These are phyloP conservation scores for Trichoderma asperellum DNA, from an alignment of 2,329 filamentous ascomycete species.

Conservation along the genomic window DNA sequence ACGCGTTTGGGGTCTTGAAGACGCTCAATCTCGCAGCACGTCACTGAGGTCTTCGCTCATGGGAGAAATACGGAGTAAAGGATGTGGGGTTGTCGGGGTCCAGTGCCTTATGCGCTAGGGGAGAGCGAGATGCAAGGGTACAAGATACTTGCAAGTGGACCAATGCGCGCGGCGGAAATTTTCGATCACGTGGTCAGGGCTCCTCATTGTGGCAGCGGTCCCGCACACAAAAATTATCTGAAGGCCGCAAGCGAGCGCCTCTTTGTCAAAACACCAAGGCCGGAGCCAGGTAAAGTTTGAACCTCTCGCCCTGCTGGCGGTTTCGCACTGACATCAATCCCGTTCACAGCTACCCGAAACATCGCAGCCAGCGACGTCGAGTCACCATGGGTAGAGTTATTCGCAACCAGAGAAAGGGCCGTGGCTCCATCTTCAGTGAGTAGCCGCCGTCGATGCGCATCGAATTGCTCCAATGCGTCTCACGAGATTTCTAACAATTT, in stretches of 20 bases:
- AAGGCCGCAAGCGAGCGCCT: constrained; percentile 37
- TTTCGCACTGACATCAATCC: constrained; percentile 39
- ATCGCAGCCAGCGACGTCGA: constrained; percentile 43
- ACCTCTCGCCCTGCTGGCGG: constrained; percentile 35
- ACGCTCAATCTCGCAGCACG: constrained; percentile 22
- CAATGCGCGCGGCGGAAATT: constrained; percentile 12
- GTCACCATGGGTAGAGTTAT: constrained; percentile 62
- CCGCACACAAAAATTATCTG: constrained; percentile 47
- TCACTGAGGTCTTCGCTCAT: constrained; percentile 20
- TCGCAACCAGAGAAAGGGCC: constrained; percentile 68
- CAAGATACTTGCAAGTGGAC: constrained; percentile 10
- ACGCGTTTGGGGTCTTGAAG: constrained; percentile 7
- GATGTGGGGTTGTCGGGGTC: constrained; percentile 17
- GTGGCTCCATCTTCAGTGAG: constrained; percentile 62
- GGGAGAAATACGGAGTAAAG: constrained; percentile 21
- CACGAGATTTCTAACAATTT: constrained; percentile 39
- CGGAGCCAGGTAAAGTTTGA: constrained; percentile 45
- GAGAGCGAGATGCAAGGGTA: neutral
- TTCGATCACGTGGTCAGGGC: constrained; percentile 45
- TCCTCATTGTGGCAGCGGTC: constrained; percentile 37
- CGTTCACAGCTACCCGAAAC: constrained; percentile 41
- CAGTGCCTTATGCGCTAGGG: neutral
- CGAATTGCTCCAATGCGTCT: constrained; percentile 33
- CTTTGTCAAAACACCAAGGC: constrained; percentile 47
- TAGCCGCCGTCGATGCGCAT: constrained; percentile 34